Base-by-base conservation (phyloP, 257 asterid species). In the Capsicum pubescens region DNA sequence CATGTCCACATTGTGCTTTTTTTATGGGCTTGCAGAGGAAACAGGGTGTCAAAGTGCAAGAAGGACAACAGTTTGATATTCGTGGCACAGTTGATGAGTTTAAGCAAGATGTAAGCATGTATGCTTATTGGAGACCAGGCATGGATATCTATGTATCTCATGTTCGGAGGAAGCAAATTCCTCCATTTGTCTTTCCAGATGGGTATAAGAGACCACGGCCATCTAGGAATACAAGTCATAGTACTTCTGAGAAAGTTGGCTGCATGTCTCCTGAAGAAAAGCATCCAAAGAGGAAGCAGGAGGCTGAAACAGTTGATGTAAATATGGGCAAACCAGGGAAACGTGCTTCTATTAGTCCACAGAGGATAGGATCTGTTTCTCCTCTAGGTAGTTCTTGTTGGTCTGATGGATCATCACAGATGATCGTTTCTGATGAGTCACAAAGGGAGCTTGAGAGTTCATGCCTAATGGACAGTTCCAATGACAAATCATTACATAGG, bases 21-120 rank as follows among this genome's bases (percentile, higher is more conserved):
- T 88, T 88, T 80, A 86, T 85, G 89, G 89, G 91, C 55, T 84
- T 88, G 84, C 91, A 87, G 50, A 80, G 88, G 86, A 88, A 86
- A 59, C 85, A 86, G 86, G 89, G 88, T 44, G 87, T 80, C 14
- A 32, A 84, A 14, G 84, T 85, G 17, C 83, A 60, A 82, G 91
- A 78, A 83, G 88, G 87, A 19, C 89, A 84, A 83, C 89, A 88
- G 82, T 86, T 88, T 74, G 91, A 88, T 85, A 86, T 88, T 79
- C 82, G 89, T 82, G 11, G 79, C 56, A 84, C 89, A 61, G 91
- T 88, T 10, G 91, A 88, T 5, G 89, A 84, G 87, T 88, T 84
- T 66, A 88, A 88, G 86, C 87, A 64, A 63, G 88, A 84, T 17
- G 88, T 88, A 79, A 61, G 85, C 55, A 56, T 63, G 88, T 88